Evolutionary conservation across 768 basidiomycete species (phyloP), one percentile per base, ranked within the genome.

Genomic region (Mycena rosella): DNA sequence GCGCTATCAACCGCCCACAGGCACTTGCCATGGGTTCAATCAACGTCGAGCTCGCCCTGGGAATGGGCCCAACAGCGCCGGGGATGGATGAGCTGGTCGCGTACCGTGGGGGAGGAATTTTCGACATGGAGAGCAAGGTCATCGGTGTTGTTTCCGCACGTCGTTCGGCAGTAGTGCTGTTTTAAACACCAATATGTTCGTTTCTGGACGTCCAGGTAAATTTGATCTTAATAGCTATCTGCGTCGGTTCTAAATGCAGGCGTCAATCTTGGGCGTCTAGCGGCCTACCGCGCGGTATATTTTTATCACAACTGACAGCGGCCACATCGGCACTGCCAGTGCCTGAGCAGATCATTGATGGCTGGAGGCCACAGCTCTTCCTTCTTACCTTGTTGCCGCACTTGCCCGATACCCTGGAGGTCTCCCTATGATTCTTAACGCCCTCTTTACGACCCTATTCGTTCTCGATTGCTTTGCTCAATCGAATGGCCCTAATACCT

Each of bases 101-200:
- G 0, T 84, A 81, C 22, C 70, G 70, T 24, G 80, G 83, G 38
- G 84, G 85, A n/a, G 76, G 72, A 15, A 42, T 82, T 45, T 77
- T 85, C 48, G 80, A 82, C 54, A 80, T 86, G 47, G 79, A 82
- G 59, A 83, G 85, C 34, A 84, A 81, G 73, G 81, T 83, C 14
- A 78, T 81, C 26, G 83, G 80, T 9, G 77, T 87, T 17, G 74
- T 80, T 8, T 87, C 83, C 15, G 67, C 63, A 36, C 70, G 75
- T 6, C 76, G 80, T 24, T 62, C 70, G 3, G 72, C 74, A 2
- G 77, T 80, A 8, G 84, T 83, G 42, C 42, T 84, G 14, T 80
- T 85, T 49, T 76, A 53, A 72, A 34, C 51, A n/a, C n/a, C n/a
- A n/a, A n/a, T n/a, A n/a, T n/a, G n/a, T n/a, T n/a, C n/a, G n/a